Base-by-base conservation (phyloP, 768 basidiomycete genomes). In the Boletus sensibilis region DNA sequence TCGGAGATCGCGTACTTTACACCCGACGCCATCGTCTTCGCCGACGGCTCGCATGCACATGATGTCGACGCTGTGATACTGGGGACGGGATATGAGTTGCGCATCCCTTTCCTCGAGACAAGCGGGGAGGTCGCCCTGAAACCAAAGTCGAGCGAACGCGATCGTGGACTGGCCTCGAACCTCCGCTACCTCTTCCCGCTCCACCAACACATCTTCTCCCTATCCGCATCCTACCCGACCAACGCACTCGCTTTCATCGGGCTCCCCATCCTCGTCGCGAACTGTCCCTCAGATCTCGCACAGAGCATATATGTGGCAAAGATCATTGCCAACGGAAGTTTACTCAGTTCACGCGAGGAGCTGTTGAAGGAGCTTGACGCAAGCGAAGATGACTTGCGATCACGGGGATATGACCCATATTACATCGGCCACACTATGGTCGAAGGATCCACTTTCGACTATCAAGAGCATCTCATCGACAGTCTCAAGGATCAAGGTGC, bases 171-270 rank as follows among this genome's bases (percentile, higher is more conserved):
- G 33, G 73, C 76, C 18, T 80, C 75, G 31, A 87, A 85, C 68
- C 63, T 74, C 21, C 74, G 73, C 1, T 83, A 85, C 62, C 76
- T 86, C 39, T 82, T 80, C 64, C 84, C 85, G 1, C 66, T 85
- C 6, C 75, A 82, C 63, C 65, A 71, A 27, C 80, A 83, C 65
- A 77, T 84, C 25, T 76, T 87, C 59, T 80, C 79, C 14, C 68
- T 84, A 40, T 75, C 76, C n/a, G 63, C 76, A 5, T 64, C 68
- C 9, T 70, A 80, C 50, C 83, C 83, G 1, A 65, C 75, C 2
- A 82, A 76, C 38, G 80, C 82, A 16, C 76, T 85, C 23, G 75
- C 80, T 5, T 83, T 86, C 65, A 71, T 84, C 55, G 82, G 83
- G 2, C 72, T 84, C 3, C 82, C 82, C 2, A 72, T 76, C 5